Evolutionary conservation across 345 rosid species (phyloP), one percentile per base, ranked within the genome.

Genomic region (Eucalyptus regnans): DNA sequence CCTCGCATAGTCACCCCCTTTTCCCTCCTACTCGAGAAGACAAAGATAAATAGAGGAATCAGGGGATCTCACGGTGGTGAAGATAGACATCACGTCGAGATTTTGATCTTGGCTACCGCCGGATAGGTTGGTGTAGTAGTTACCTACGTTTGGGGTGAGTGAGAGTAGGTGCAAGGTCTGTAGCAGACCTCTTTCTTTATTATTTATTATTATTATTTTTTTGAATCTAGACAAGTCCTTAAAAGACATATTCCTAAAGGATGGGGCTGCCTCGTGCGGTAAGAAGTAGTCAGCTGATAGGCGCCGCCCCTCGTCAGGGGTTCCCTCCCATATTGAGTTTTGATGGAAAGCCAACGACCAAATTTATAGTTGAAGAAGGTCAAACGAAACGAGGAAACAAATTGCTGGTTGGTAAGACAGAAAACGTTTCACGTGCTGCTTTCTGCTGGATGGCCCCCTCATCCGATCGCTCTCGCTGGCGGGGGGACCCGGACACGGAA

Each of bases 91-190:
- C 23, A 18, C 2, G 1, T 52, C 2, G 4, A 52, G 9, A 52
- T 2, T 52, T 52, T 0, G 23, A 52, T 52, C 2, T 52, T 0
- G 56, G 0, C 0, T 18, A 18, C 0, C 4, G 2, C 0, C 0
- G 0, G 1, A 1, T 7, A 52, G 9, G 9, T 1, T 52, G 2
- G 1, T 52, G 18, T 18, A 52, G 23, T 52, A 52, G 23, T 8
- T 51, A 51, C 18, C 0, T 51, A 4, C 0, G 4, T 3, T 17
- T 17, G 9, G 56, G 9, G 22, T 51, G 22, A 51, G 56, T 17
- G 22, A 51, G 54, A 51, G 20, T 7, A 51, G 7, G 8, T 51
- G 8, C 20, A 51, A 51, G 17, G 3, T 50, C 3, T 16, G 8
- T 8, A 16, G 7, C 0, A 50, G 3, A 51, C 8, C 20, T 51